These are phyloP conservation scores for Knufia petricola DNA, from an alignment of 2,329 filamentous ascomycete genomes.

Conservation along the genomic window DNA sequence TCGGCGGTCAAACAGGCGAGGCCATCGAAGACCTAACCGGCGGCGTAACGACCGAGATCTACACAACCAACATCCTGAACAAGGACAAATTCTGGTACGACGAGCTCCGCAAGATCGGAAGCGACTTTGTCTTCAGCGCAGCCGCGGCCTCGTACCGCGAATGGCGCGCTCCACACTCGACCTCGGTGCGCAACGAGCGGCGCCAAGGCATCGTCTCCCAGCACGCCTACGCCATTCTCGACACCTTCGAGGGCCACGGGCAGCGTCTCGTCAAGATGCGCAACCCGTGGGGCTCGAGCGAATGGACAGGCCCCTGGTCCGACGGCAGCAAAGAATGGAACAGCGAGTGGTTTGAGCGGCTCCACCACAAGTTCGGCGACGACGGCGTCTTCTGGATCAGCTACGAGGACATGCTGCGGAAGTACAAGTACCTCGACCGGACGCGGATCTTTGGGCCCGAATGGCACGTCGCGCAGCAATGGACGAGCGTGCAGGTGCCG, in stretches of 20 bases:
- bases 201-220: slow-evolving; percentile 39
- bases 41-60: slow-evolving; percentile 40
- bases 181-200: slow-evolving; percentile 26
- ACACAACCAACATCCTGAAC: slow-evolving; percentile 44
- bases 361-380: slow-evolving; percentile 66
- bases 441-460: slow-evolving; percentile 52
- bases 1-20: slow-evolving; percentile 62
- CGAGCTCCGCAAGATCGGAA: slow-evolving; percentile 69
- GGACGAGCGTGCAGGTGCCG: slow-evolving; percentile 51
- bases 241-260: slow-evolving; percentile 51
- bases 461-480: slow-evolving; percentile 53
- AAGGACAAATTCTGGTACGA: slow-evolving; percentile 75
- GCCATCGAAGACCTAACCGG: slow-evolving; percentile 50
- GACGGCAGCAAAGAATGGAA: slow-evolving; percentile 83
- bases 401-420: slow-evolving; percentile 48
- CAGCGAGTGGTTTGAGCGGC: slow-evolving; percentile 62
- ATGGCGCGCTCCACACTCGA: slow-evolving; percentile 17
- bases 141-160: slow-evolving; percentile 33
- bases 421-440: slow-evolving; percentile 52
- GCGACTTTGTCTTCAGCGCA: slow-evolving; percentile 55
- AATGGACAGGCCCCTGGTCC: slow-evolving; percentile 75
- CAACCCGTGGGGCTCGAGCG: slow-evolving; percentile 73
- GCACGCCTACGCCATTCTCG: slow-evolving; percentile 51
- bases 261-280: slow-evolving; percentile 49
- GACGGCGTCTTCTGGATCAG: slow-evolving; percentile 60